A percentile compares a stretch with the other conserved stretches of the same genome.
Evolutionary conservation across 106 monocot genomes (phyloP).

Genomic region (Hemerocallis citrina): DNA sequence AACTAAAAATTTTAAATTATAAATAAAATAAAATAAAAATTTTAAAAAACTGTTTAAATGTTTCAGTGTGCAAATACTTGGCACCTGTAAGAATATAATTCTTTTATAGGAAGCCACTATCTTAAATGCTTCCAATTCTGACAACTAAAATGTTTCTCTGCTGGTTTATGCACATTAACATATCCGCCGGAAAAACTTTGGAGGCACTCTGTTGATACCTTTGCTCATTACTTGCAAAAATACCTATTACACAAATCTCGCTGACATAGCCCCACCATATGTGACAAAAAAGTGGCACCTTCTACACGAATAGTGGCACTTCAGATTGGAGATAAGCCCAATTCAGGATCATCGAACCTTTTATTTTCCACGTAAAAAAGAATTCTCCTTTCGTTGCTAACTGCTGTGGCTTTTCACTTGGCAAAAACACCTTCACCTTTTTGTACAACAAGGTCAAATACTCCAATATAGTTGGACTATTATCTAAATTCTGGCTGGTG

Average conservation of each 20-base stretch:
- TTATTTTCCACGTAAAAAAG: conserved; percentile 21
- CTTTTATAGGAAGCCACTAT: conserved; percentile 9
- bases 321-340: not conserved
- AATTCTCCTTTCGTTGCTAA: conserved; percentile 14
- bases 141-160: conserved; percentile 6
- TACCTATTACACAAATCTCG: not conserved
- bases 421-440: not conserved
- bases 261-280: not conserved
- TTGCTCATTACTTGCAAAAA: not conserved
- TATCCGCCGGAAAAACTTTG: conserved; percentile 23
- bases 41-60: not conserved
- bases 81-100: conserved; percentile 25
- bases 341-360: conserved; percentile 24
- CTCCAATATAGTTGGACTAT: not conserved
- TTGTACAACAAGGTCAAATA: not conserved
- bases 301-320: not conserved
- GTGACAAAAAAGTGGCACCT: not conserved
- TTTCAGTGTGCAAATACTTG: conserved; percentile 9
- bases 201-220: conserved; percentile 1
- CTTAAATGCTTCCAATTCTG: conserved; percentile 8
- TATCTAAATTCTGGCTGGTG: conserved; percentile 20
- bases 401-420: not conserved
- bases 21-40: too few relatives aligned
- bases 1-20: not conserved
- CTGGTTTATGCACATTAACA: conserved; percentile 12